Percentiles rank a stretch among this genome's conserved stretches.
Evolutionary conservation across 2,329 filamentous ascomycete species (phyloP).

Genomic region (Cordyceps cicadae): DNA sequence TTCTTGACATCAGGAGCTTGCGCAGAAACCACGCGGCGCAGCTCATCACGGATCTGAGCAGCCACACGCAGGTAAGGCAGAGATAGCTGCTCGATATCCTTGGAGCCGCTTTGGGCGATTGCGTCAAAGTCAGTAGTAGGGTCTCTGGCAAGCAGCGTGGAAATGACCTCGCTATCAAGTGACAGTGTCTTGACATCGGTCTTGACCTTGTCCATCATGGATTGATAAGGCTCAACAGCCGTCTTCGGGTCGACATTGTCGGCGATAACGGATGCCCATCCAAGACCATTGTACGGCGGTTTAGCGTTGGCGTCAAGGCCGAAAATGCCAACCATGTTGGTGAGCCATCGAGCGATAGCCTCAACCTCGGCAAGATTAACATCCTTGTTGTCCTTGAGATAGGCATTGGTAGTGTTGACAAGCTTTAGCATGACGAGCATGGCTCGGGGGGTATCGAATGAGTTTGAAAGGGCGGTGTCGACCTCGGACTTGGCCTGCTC

Average conservation of each 20-base stretch:
- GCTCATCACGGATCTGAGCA: slow-evolving; percentile 51
- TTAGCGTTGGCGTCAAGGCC: slow-evolving; percentile 62
- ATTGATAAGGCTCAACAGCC: slow-evolving; percentile 39
- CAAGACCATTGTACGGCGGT: slow-evolving; percentile 47
- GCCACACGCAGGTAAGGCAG: slow-evolving; percentile 48
- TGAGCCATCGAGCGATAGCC: slow-evolving; percentile 67
- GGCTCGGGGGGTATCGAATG: slow-evolving; percentile 75
- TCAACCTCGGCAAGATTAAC: slow-evolving; percentile 41
- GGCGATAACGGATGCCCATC: slow-evolving; percentile 41
- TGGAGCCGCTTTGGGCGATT: slow-evolving; percentile 35
- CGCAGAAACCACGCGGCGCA: slow-evolving; percentile 46
- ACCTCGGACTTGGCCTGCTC: slow-evolving; percentile 48
- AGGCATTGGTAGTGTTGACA: slow-evolving; percentile 67
- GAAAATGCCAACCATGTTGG: slow-evolving; percentile 74
- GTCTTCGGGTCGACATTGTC: slow-evolving; percentile 35
- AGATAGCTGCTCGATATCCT: slow-evolving; percentile 44
- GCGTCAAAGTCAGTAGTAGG: slow-evolving; percentile 39
- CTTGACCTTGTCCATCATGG: slow-evolving; percentile 37
- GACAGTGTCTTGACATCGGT: slow-evolving; percentile 38
- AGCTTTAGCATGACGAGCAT: slow-evolving; percentile 73
- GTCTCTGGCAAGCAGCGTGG: slow-evolving; percentile 33
- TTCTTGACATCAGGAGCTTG: slow-evolving; percentile 50
- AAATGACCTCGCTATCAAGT: slow-evolving; percentile 39
- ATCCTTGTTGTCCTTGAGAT: slow-evolving; percentile 39
- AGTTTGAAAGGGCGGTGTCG: slow-evolving; percentile 61